Evolutionary conservation across 2,329 filamentous ascomycete genomes (phyloP).

Genomic region (Pseudocercospora pini-densiflorae): DNA sequence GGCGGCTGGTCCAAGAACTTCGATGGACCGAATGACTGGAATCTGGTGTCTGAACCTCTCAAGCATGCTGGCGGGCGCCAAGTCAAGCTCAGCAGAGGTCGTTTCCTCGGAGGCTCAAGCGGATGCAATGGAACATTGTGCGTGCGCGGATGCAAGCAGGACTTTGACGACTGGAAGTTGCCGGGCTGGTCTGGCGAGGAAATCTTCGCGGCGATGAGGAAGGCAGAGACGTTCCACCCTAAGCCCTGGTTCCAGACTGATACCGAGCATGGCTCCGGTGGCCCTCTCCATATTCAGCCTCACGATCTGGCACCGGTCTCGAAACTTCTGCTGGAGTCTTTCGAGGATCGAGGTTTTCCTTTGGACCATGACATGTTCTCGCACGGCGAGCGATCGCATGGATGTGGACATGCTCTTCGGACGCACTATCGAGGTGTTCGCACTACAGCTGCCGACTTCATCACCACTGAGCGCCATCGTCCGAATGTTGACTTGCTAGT

Average conservation of each 20-base stretch:
- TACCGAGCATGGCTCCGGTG: conserved; percentile 26
- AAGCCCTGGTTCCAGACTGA: conserved; percentile 30
- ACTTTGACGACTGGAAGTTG: conserved; percentile 41
- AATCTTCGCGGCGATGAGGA: conserved; percentile 33
- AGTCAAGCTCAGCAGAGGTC: conserved; percentile 48
- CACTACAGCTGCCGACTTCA: conserved; percentile 59
- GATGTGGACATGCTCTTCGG: conserved; percentile 59
- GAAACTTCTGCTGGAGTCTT: conserved; percentile 28
- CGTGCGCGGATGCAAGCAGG: conserved; percentile 48
- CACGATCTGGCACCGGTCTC: conserved; percentile 47
- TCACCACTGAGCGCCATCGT: conserved; percentile 44
- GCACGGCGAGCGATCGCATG: conserved; percentile 54
- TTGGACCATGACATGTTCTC: conserved; percentile 34
- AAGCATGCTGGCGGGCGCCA: conserved; percentile 46
- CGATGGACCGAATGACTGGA: conserved; percentile 50
- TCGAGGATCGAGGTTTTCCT: conserved; percentile 29
- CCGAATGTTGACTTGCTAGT: conserved; percentile 52
- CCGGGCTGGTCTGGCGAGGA: conserved; percentile 33
- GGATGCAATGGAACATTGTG: conserved; percentile 49
- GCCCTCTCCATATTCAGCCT: conserved; percentile 33
- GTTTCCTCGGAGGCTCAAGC: conserved; percentile 48
- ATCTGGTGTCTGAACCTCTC: conserved; percentile 45
- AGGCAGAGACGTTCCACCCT: conserved; percentile 31
- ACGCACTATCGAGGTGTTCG: conserved; percentile 58
- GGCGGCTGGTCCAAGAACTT: conserved; percentile 49